phyloP scores from a whole-genome alignment of 2,329 filamentous ascomycete genomes.

The Penicillium rolfsii region DNA sequence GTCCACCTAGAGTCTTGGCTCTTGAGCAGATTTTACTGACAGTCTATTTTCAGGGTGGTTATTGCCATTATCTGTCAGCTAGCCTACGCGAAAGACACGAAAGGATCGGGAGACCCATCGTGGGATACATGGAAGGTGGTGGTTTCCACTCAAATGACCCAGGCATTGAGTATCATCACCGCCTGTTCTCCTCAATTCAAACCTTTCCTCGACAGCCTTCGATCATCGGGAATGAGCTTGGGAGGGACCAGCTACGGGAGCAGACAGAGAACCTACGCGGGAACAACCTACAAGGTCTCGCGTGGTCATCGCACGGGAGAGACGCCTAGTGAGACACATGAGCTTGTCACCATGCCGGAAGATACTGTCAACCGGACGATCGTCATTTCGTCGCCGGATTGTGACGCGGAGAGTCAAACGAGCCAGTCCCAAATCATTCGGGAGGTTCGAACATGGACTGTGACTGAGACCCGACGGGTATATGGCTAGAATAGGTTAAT shows the following conservation, averaged over 20 bases:
- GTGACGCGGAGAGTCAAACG: slow-evolving; percentile 31
- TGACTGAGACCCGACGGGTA: slow-evolving; percentile 20
- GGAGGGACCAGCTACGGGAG: slow-evolving; percentile 23
- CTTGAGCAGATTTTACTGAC: neutral
- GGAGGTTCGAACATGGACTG: slow-evolving; percentile 31
- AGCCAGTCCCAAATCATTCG: slow-evolving; percentile 35
- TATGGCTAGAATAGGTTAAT: neutral
- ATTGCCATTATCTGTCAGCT: slow-evolving; percentile 31
- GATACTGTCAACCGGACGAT: slow-evolving; percentile 19
- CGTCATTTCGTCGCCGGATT: slow-evolving; percentile 23
- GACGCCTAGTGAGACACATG: slow-evolving; percentile 20
- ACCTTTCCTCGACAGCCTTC: slow-evolving; percentile 35
- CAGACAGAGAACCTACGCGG: slow-evolving; percentile 22
- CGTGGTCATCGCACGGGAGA: slow-evolving; percentile 12
- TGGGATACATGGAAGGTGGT: slow-evolving; percentile 28
- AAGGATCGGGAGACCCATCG: slow-evolving; percentile 22
- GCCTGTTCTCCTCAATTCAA: slow-evolving; percentile 38
- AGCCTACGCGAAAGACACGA: slow-evolving; percentile 19
- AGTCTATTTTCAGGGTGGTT: slow-evolving; percentile 24
- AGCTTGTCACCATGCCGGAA: slow-evolving; percentile 18
- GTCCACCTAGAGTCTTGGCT: neutral
- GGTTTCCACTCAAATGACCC: slow-evolving; percentile 24
- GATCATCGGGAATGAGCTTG: slow-evolving; percentile 35
- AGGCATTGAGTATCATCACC: slow-evolving; percentile 35
- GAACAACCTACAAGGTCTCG: slow-evolving; percentile 14